phyloP scores from a whole-genome alignment of 805 yeast species.

The Schizosaccharomyces octosporus region DNA sequence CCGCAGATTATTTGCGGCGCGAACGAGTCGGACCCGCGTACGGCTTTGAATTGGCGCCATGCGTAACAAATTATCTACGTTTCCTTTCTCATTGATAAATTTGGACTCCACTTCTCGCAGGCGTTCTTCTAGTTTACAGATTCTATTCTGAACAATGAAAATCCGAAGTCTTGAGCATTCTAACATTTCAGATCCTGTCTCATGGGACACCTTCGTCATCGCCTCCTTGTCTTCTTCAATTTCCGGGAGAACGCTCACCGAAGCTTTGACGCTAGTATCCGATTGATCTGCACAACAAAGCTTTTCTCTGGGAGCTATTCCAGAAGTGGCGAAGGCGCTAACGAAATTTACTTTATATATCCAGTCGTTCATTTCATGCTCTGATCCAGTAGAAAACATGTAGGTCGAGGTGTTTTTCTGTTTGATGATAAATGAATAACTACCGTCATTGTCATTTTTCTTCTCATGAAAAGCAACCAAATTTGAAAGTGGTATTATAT shows the following conservation, averaged over 20 bases:
- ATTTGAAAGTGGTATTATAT: conserved; percentile 16
- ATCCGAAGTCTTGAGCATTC: conserved; percentile 15
- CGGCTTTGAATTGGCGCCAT: neutral
- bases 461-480: conserved; percentile 17
- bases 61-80: neutral
- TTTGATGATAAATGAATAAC: conserved; percentile 13
- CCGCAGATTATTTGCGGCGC: neutral
- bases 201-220: neutral
- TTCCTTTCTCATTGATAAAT: neutral
- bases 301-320: conserved; percentile 7
- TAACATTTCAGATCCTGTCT: conserved; percentile 8
- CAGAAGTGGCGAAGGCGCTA: conserved; percentile 22
- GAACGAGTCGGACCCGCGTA: neutral
- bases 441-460: conserved; percentile 5
- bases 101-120: neutral
- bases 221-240: neutral
- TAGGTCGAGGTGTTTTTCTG: conserved; percentile 14
- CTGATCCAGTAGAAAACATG: conserved; percentile 19
- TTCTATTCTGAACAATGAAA: conserved; percentile 8
- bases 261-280: neutral
- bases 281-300: neutral
- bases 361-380: conserved; percentile 35
- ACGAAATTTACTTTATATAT: conserved; percentile 28
- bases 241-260: neutral
- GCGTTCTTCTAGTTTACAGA: neutral